These are phyloP conservation scores for Allantophomopsis cytisporea DNA, from an alignment of 2,329 filamentous ascomycete species.

Conservation along the genomic window DNA sequence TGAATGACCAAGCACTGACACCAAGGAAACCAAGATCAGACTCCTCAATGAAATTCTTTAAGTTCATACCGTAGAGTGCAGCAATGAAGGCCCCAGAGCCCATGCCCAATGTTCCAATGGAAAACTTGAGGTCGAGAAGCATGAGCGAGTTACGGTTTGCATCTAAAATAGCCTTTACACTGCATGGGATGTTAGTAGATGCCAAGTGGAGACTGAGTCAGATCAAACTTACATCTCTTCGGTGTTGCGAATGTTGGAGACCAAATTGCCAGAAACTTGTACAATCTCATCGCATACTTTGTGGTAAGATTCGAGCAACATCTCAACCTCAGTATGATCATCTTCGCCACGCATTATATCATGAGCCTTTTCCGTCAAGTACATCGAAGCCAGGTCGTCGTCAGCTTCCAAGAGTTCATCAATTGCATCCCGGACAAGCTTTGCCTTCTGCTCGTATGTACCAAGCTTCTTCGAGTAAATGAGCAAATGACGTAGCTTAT, in stretches of 20 bases:
- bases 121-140: conserved; percentile 93
- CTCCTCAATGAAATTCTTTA: conserved; percentile 97
- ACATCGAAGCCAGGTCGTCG: conserved; percentile 91
- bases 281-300: conserved; percentile 98
- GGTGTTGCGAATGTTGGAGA: conserved; percentile 91
- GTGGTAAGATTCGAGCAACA: conserved; percentile 93
- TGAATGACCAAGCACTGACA: conserved; percentile 56
- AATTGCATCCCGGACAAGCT: conserved; percentile 85
- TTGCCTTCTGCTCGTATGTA: conserved; percentile 94
- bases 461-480: conserved; percentile 92
- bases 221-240: conserved; percentile 72
- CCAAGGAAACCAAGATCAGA: conserved; percentile 73
- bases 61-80: conserved; percentile 99
- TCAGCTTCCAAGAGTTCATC: conserved; percentile 93
- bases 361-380: conserved; percentile 75
- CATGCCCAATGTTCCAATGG: conserved; percentile 86
- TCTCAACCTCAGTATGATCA: conserved; percentile 92
- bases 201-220: not conserved
- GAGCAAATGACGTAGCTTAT: conserved; percentile 81
- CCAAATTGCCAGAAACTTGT: conserved; percentile 83
- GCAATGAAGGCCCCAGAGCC: conserved; percentile 91
- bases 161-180: conserved; percentile 91
- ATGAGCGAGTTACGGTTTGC: conserved; percentile 97
- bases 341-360: conserved; percentile 63
- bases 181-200: conserved; percentile 20